Percentiles rank a stretch among this genome's conserved stretches.
These are phyloP conservation scores for Mercurialis annua DNA, from an alignment of 345 rosid species.

Conservation along the genomic window DNA sequence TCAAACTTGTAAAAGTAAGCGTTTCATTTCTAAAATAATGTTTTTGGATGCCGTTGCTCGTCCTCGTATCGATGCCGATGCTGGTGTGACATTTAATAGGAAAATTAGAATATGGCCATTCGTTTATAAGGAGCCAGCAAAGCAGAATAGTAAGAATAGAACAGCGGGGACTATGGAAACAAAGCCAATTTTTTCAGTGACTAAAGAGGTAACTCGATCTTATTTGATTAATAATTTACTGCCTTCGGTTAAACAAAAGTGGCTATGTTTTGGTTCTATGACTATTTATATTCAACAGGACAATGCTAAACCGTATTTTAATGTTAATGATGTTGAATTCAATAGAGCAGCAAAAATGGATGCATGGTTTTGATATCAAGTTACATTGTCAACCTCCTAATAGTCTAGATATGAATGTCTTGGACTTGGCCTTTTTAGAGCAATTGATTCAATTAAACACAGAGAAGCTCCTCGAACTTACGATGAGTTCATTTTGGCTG, in stretches of 20 bases:
- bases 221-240: neutral
- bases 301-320: too few relatives aligned
- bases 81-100: neutral
- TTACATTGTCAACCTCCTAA: too few relatives aligned
- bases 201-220: neutral
- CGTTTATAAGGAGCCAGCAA: neutral
- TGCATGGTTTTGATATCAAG: too few relatives aligned
- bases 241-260: neutral
- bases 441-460: too few relatives aligned
- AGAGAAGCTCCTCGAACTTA: too few relatives aligned
- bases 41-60: neutral
- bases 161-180: neutral
- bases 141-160: neutral
- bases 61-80: neutral
- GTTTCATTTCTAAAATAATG: neutral
- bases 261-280: neutral
- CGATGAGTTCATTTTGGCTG: too few relatives aligned
- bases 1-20: neutral
- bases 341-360: too few relatives aligned
- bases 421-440: too few relatives aligned
- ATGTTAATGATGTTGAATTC: too few relatives aligned
- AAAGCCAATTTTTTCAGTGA: neutral
- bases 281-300: neutral
- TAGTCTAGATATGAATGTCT: too few relatives aligned
- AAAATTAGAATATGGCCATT: conserved; percentile 1